A percentile compares a stretch with the other conserved stretches of the same genome.
Conservation (phyloP, 495 filamentous ascomycete genomes). For the Xylaria bambusicola region DNA sequence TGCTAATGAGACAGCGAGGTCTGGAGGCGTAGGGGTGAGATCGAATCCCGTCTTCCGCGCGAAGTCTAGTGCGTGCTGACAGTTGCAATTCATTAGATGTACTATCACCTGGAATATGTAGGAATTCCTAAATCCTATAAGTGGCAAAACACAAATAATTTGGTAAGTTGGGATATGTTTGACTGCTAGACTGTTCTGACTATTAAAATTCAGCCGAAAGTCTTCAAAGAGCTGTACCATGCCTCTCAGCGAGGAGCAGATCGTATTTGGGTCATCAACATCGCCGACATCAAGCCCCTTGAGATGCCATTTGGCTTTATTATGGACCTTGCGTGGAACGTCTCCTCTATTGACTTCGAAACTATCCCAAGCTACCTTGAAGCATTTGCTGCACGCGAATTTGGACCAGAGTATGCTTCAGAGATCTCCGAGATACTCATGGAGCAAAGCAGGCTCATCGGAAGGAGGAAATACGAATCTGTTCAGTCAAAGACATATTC, state of each 20-base stretch:
- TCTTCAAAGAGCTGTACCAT: constrained; percentile 53
- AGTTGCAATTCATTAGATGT: constrained; percentile 47
- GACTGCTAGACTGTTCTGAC: background rate
- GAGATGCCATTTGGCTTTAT: constrained; percentile 31
- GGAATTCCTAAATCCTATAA: constrained; percentile 61
- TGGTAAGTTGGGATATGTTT: constrained; percentile 37
- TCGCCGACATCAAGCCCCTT: constrained; percentile 65
- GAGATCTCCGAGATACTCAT: constrained; percentile 53
- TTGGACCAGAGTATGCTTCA: constrained; percentile 43
- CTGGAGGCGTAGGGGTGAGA: constrained; percentile 54
- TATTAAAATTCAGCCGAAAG: constrained; percentile 43
- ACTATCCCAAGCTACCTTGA: constrained; percentile 25
- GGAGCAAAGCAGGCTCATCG: constrained; percentile 57
- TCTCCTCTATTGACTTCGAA: constrained; percentile 38
- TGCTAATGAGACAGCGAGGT: constrained; percentile 52
- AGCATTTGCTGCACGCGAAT: constrained; percentile 45
- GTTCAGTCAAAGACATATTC: constrained; percentile 54
- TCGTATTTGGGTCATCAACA: constrained; percentile 68
- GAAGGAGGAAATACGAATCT: constrained; percentile 63
- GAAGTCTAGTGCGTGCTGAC: too few relatives aligned
- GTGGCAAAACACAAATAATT: constrained; percentile 65
- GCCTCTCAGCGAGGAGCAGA: constrained; percentile 57
- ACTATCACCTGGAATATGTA: constrained; percentile 70
- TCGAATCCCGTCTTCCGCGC: background rate
- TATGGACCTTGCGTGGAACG: constrained; percentile 62